phyloP scores from a whole-genome alignment of 495 filamentous ascomycete species.

The Evernia prunastri region DNA sequence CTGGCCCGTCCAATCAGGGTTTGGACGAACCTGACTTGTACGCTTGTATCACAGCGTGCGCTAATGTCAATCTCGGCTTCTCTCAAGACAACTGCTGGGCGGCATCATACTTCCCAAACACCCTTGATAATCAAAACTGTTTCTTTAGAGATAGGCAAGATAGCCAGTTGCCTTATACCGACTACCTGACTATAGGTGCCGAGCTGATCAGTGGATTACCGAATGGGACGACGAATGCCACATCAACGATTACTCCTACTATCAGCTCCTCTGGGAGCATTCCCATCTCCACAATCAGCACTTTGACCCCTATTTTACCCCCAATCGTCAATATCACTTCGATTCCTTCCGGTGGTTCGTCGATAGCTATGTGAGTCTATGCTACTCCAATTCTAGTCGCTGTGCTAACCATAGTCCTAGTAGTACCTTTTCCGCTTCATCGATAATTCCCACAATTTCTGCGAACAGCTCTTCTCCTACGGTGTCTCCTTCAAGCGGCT shows the following conservation, averaged over 20 bases:
- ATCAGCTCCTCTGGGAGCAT: slow-evolving; percentile 1
- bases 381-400: too few species aligned
- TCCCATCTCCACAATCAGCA: not conserved
- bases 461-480: not conserved
- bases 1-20: slow-evolving; percentile 15
- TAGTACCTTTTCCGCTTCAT: not conserved
- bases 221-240: not conserved
- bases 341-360: not conserved
- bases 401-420: not conserved
- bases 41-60: slow-evolving; percentile 18
- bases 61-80: slow-evolving; percentile 16
- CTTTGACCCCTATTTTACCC: not conserved
- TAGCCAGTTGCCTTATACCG: not conserved
- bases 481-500: not conserved
- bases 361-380: not conserved
- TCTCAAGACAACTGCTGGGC: slow-evolving; percentile 16
- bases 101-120: slow-evolving; percentile 11
- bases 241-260: not conserved
- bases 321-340: not conserved
- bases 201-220: slow-evolving; percentile 1
- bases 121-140: slow-evolving; percentile 7
- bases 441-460: not conserved
- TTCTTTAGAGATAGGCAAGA: slow-evolving; percentile 5
- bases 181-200: slow-evolving; percentile 11
- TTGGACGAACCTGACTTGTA: slow-evolving; percentile 10